A percentile compares a stretch with the other conserved stretches of the same genome.
Conservation (phyloP, 192 early-diverging fungal species). For the Rhizoclosmatium globosum region DNA sequence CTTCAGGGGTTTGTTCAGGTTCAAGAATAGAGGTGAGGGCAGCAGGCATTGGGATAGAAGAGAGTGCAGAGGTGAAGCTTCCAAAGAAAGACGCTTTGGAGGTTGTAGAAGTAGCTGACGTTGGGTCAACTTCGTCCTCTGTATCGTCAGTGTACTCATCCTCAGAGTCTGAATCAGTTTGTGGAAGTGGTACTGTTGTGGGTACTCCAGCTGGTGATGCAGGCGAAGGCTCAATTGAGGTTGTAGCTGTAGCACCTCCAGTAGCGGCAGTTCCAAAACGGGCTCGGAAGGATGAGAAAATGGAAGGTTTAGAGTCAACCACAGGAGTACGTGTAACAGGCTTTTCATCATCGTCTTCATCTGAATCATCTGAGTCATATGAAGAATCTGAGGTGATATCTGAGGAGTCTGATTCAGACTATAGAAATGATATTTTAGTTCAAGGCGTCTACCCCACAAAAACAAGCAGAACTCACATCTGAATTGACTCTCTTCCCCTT, state of each 20-base stretch:
- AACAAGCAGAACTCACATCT: slow-evolving; percentile 2
- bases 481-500: slow-evolving; percentile 1
- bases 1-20: slow-evolving; percentile 21
- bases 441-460: not conserved
- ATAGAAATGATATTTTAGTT: not conserved
- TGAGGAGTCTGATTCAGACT: not conserved
- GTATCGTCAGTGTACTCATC: not conserved
- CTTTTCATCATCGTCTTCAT: not conserved
- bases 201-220: not conserved
- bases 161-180: not conserved
- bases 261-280: not conserved
- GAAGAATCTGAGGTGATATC: not conserved
- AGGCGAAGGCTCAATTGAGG: not conserved
- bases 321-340: too few species aligned
- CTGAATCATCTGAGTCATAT: not conserved
- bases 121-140: not conserved
- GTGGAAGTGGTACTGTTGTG: not conserved
- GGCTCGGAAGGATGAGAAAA: not conserved
- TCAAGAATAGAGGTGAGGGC: slow-evolving; percentile 23
- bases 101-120: not conserved
- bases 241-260: not conserved
- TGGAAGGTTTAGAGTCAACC: not conserved
- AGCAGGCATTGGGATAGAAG: not conserved
- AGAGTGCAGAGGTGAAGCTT: not conserved
- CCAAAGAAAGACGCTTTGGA: not conserved